Evolutionary conservation across 768 basidiomycete genomes (phyloP).

Genomic region (Rhodosporidiobolus odoratus): DNA sequence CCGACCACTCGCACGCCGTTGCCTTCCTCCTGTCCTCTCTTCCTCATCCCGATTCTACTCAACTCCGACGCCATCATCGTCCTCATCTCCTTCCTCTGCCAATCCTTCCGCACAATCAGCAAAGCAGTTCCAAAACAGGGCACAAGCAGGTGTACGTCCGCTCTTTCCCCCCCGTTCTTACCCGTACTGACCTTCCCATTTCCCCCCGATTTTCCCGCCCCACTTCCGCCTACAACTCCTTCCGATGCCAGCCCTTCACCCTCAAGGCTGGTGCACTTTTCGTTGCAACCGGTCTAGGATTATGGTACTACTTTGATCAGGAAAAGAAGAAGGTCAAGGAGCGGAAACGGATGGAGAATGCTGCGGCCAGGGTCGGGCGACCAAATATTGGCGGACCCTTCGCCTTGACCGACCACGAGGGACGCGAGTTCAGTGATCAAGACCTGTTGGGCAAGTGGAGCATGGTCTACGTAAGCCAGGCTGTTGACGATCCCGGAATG

Average conservation of each 20-base stretch:
- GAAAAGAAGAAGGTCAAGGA: slow-evolving; percentile 77
- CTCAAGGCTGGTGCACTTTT: slow-evolving; percentile 78
- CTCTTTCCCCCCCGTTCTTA: not conserved
- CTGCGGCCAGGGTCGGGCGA: slow-evolving; percentile 68
- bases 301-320: slow-evolving; percentile 80
- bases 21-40: not conserved
- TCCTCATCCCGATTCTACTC: not conserved
- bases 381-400: slow-evolving; percentile 91
- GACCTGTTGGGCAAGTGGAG: slow-evolving; percentile 85
- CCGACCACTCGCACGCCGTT: not conserved
- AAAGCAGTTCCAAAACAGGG: slow-evolving; percentile 3
- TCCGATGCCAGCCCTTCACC: slow-evolving; percentile 72
- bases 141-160: slow-evolving; percentile 18
- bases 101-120: slow-evolving; percentile 9
- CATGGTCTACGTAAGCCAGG: slow-evolving; percentile 46
- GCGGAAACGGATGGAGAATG: slow-evolving; percentile 70
- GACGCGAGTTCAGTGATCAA: slow-evolving; percentile 69
- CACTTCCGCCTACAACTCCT: not conserved
- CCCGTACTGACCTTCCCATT: not conserved
- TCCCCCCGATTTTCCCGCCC: not conserved
- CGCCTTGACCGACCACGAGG: slow-evolving; percentile 61
- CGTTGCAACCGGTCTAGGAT: slow-evolving; percentile 69
- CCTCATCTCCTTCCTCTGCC: not conserved
- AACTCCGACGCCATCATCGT: not conserved
- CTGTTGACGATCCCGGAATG: not conserved